These are phyloP conservation scores for Rhodocollybia butyracea DNA, from an alignment of 768 basidiomycete genomes.

Conservation along the genomic window DNA sequence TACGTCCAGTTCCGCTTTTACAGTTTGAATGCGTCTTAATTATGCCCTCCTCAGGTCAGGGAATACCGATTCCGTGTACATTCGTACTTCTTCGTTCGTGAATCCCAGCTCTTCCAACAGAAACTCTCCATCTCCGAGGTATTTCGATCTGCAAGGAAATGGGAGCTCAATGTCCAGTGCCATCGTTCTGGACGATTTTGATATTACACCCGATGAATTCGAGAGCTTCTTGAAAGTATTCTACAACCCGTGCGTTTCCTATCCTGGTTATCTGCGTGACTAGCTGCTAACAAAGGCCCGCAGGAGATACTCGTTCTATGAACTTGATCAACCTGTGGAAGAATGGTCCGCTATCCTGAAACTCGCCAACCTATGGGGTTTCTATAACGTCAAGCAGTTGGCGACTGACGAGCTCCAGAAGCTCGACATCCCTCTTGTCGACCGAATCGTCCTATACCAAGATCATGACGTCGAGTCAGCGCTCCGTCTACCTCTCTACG, in stretches of 20 bases:
- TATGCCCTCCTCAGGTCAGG: conserved; percentile 31
- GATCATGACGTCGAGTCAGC: conserved; percentile 42
- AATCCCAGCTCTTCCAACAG: conserved; percentile 42
- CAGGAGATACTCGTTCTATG: conserved; percentile 34
- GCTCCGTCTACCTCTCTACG: conserved; percentile 51
- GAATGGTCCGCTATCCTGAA: conserved; percentile 39
- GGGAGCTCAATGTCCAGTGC: conserved; percentile 33
- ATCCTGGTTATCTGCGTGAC: too few species aligned
- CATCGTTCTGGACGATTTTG: conserved; percentile 33
- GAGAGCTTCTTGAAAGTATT: conserved; percentile 59
- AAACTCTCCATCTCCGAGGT: conserved; percentile 24
- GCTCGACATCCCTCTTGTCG: conserved; percentile 10
- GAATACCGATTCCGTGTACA: conserved; percentile 49
- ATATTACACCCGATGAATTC: conserved; percentile 44
- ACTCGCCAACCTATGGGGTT: conserved; percentile 38
- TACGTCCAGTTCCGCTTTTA: conserved; percentile 21
- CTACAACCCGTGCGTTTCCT: conserved; percentile 53
- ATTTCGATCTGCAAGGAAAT: conserved; percentile 20
- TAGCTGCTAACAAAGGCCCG: too few species aligned
- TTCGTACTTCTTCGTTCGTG: conserved; percentile 50
- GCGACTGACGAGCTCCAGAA: conserved; percentile 37
- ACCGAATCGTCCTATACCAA: conserved; percentile 49
- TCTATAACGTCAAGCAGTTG: conserved; percentile 34
- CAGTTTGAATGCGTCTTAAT: not conserved
- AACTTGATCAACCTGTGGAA: conserved; percentile 18